Percentiles rank a stretch among this genome's conserved stretches.
These are phyloP conservation scores for Monilinia polystroma DNA, from an alignment of 2,329 filamentous ascomycete species.

Conservation along the genomic window DNA sequence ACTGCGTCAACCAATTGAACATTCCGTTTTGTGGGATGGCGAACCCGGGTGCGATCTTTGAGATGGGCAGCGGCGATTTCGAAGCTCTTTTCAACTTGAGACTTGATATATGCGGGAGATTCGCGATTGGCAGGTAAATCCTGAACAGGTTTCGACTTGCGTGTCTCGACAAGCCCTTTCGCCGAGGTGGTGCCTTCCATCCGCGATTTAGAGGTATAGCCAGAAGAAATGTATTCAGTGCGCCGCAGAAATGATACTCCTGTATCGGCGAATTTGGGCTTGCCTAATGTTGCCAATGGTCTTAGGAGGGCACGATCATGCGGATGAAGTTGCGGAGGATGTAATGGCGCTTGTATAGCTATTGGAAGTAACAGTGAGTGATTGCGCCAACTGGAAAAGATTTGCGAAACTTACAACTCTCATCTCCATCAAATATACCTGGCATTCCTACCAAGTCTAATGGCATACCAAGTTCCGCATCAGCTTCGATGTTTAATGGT, in stretches of 20 bases:
- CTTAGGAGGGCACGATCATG: slow-evolving; percentile 82
- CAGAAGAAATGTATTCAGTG: slow-evolving; percentile 86
- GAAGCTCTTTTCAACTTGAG: slow-evolving; percentile 64
- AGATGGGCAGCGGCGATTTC: slow-evolving; percentile 53
- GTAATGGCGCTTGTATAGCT: slow-evolving; percentile 80
- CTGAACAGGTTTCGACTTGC: slow-evolving; percentile 48
- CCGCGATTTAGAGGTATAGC: slow-evolving; percentile 48
- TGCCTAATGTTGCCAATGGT: slow-evolving; percentile 80
- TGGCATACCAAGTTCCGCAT: slow-evolving; percentile 97
- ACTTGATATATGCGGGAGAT: slow-evolving; percentile 65
- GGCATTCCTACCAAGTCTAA: slow-evolving; percentile 94
- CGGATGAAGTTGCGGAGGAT: slow-evolving; percentile 71
- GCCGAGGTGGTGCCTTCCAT: slow-evolving; percentile 52
- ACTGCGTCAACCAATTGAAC: slow-evolving; percentile 59
- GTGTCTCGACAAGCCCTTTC: slow-evolving; percentile 49
- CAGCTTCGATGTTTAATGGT: slow-evolving; percentile 92
- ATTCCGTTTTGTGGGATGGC: slow-evolving; percentile 56
- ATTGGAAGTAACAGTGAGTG: slow-evolving; percentile 31
- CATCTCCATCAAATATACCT: slow-evolving; percentile 90
- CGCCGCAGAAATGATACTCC: slow-evolving; percentile 91
- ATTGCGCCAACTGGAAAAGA: slow-evolving; percentile 23
- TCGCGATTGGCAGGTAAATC: slow-evolving; percentile 49
- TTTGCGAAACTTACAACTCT: slow-evolving; percentile 67
- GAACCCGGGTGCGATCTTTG: slow-evolving; percentile 53
- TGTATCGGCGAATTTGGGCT: slow-evolving; percentile 71